A percentile compares a stretch with the other conserved stretches of the same genome.
Evolutionary conservation across 225 moss, liverwort and hornwort species (phyloP).

Genomic region (Thuidium tamariscinum): DNA sequence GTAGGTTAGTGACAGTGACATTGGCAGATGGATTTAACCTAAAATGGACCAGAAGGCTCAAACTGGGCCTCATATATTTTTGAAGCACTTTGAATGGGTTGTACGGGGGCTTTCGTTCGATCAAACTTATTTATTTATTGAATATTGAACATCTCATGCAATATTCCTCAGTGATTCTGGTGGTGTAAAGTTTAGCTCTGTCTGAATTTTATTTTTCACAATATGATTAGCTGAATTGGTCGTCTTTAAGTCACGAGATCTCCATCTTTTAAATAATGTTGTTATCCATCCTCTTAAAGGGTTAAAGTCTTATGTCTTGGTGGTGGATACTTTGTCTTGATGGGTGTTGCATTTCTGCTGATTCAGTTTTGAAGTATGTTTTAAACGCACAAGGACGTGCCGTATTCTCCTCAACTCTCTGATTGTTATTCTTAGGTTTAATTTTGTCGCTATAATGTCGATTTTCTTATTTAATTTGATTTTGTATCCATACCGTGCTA

Average conservation of each 20-base stretch:
- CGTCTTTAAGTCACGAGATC: not conserved
- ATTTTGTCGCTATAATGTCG: not conserved
- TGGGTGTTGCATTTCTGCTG: not conserved
- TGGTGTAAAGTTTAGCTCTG: not conserved
- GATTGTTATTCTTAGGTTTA: not conserved
- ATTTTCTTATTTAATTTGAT: not conserved
- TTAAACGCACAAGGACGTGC: not conserved
- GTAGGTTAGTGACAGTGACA: not conserved
- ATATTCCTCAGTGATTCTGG: not conserved
- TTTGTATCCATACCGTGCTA: not conserved
- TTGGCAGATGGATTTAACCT: not conserved
- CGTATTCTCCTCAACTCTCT: not conserved
- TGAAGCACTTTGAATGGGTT: not conserved
- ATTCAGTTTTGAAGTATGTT: not conserved
- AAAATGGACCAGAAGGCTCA: not conserved
- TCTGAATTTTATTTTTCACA: not conserved
- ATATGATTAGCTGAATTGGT: not conserved
- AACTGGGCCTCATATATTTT: not conserved
- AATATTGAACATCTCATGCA: not conserved
- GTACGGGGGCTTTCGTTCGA: not conserved
- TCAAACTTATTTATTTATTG: not conserved
- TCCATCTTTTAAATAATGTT: not conserved
- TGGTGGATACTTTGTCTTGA: not conserved
- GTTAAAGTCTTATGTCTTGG: not conserved
- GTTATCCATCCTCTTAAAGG: not conserved